These are phyloP conservation scores for Pichiaceae sp. DNA, from an alignment of 1,139 yeast genomes.

Conservation along the genomic window DNA sequence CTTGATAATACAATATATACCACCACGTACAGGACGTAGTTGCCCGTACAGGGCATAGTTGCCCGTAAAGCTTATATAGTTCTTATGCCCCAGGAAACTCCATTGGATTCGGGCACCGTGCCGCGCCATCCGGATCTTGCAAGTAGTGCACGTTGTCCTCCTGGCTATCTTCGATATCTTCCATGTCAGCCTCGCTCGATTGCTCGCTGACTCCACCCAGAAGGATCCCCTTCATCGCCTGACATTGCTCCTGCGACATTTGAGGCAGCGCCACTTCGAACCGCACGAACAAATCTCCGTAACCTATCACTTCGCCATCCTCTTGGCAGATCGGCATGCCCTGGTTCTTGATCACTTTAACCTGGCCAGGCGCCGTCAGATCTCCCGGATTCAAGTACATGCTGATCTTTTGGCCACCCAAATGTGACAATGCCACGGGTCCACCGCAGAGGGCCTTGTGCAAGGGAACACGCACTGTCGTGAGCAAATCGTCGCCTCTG, in stretches of 20 bases:
- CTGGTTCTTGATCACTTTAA: constrained; percentile 39
- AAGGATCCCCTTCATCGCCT: constrained; percentile 28
- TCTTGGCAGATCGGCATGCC: constrained; percentile 50
- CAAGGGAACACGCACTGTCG: constrained; percentile 39
- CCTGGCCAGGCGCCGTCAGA: constrained; percentile 33
- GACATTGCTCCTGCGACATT: constrained; percentile 28
- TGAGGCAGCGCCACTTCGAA: constrained; percentile 48
- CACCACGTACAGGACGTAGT: too few relatives aligned
- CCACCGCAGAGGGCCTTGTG: constrained; percentile 53
- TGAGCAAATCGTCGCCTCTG: constrained; percentile 35
- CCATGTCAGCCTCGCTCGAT: neutral
- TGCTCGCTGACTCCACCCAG: neutral
- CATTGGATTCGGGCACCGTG: neutral
- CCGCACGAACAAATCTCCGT: constrained; percentile 42
- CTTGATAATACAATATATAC: too few relatives aligned
- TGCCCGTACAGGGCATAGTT: too few relatives aligned
- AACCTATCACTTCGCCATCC: constrained; percentile 8
- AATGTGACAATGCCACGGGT: constrained; percentile 32
- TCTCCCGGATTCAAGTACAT: constrained; percentile 37
- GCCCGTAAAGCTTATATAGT: neutral
- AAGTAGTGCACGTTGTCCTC: neutral
- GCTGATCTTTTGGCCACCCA: constrained; percentile 36
- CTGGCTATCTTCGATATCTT: neutral
- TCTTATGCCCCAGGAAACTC: neutral
- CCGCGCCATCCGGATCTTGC: neutral